Evolutionary conservation across 2,329 filamentous ascomycete species (phyloP), one percentile per base, ranked within the genome.

Genomic region (Microthyrium microscopicum): DNA sequence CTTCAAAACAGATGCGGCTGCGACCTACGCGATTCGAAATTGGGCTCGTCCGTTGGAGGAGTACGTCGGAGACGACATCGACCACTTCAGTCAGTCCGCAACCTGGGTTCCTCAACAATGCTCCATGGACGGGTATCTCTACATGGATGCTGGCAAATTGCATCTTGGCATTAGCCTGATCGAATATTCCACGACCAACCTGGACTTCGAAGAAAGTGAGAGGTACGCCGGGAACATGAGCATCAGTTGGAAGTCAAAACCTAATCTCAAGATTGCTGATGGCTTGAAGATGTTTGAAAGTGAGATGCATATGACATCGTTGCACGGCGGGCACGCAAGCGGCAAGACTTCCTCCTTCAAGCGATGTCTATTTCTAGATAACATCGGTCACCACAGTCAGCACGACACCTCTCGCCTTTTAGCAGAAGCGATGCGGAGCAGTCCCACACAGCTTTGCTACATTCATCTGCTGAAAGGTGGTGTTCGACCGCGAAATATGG

Each of bases 331-430:
- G 1, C 68, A 75, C 33, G 57, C 56, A 13, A 53, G 61, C 16
- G 60, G 64, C 42, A 75, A 73, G 53, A 75, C 68, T 0, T 74
- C 65, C 7, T 61, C 70, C 1, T 75, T 77, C 55, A 75, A 76
- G 52, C 61, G 72, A 42, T 76, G 71, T 45, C 26, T 76, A 20
- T 75, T 77, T 42, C 47, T 77, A 5, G 66, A 65, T 37, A 0
- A 44, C 24, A 63, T 74, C 9, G 55, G 55, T n/a, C n/a, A n/a
- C n/a, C n/a, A n/a, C n/a, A n/a, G n/a, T n/a, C n/a, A n/a, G n/a
- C n/a, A n/a, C n/a, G n/a, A n/a, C n/a, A n/a, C n/a, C n/a, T n/a
- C n/a, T n/a, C n/a, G n/a, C n/a, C n/a, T n/a, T n/a, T n/a, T n/a
- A n/a, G n/a, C n/a, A n/a, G n/a, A n/a, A n/a, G n/a, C n/a, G n/a